Percentiles rank a stretch among this genome's conserved stretches.
phyloP scores from a whole-genome alignment of 305 asterid genomes.

The Salvia sclarea region DNA sequence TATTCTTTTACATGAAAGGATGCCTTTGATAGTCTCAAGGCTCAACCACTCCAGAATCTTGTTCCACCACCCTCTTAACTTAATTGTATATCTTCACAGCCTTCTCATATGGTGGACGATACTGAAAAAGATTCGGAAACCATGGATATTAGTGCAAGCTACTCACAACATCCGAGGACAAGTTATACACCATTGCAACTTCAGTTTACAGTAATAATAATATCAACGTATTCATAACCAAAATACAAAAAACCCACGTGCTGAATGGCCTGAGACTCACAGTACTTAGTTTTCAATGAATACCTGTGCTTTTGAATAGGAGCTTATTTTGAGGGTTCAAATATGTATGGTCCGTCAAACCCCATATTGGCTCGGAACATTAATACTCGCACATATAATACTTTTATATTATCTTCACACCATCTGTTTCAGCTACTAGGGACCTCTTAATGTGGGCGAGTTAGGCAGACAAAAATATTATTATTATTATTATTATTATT shows the following conservation, averaged over 20 bases:
- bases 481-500: no score
- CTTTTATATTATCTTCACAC: no score
- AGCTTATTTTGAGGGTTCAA: no score
- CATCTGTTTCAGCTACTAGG: no score
- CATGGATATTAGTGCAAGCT: conserved; percentile 16
- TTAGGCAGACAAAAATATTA: no score
- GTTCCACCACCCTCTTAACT: conserved; percentile 33
- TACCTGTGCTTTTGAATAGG: no score
- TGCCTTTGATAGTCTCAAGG: conserved; percentile 25
- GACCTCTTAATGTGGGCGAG: no score
- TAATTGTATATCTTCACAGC: conserved; percentile 66
- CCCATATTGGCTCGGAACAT: no score
- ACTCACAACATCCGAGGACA: neutral
- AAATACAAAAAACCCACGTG: neutral
- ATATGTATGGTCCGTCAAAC: no score
- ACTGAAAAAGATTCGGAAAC: conserved; percentile 35
- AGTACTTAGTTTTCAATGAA: neutral
- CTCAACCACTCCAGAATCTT: conserved; percentile 7
- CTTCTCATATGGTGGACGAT: conserved; percentile 54
- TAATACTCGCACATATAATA: no score
- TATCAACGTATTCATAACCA: neutral
- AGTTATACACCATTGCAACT: neutral
- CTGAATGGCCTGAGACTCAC: neutral
- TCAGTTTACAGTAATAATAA: neutral
- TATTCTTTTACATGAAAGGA: neutral